Conservation (phyloP, 352 stramenopile species). For the Thraustochytrium striatum region DNA sequence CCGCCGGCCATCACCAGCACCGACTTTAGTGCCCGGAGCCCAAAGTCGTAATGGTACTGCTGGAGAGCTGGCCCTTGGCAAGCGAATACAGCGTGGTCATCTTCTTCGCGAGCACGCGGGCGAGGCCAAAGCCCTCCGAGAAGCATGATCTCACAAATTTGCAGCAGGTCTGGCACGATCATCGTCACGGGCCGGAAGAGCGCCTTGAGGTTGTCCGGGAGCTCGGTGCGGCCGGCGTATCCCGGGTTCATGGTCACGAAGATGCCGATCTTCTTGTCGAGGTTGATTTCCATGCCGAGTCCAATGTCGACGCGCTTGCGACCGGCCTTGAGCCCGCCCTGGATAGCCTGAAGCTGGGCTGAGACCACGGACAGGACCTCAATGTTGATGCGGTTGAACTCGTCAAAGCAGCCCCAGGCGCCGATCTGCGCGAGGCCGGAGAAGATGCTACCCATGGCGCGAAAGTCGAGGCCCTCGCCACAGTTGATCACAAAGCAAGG, state of each 20-base stretch:
- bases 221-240: conserved; percentile 95
- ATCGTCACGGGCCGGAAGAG: conserved; percentile 99
- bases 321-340: conserved; percentile 85
- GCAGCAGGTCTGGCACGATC: conserved; percentile 95
- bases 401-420: conserved; percentile 99
- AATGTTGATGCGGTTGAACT: conserved; percentile 99
- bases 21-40: conserved; percentile 84
- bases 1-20: conserved; percentile 87
- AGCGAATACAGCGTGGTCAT: conserved; percentile 92
- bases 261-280: conserved; percentile 93
- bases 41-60: conserved; percentile 92
- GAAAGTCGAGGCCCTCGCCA: conserved; percentile 99
- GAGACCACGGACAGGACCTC: conserved; percentile 97
- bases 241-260: conserved; percentile 99
- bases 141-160: conserved; percentile 99
- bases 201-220: conserved; percentile 97
- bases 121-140: conserved; percentile 97
- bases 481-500: conserved; percentile 99
- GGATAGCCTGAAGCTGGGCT: conserved; percentile 99
- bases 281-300: conserved; percentile 69
- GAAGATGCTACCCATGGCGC: conserved; percentile 99
- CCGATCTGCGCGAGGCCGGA: conserved; percentile 98
- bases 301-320: conserved; percentile 57
- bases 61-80: conserved; percentile 86
- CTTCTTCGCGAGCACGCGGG: conserved; percentile 91